Conservation (phyloP, 208 protist genomes). For the Acanthamoeba castellanii region DNA sequence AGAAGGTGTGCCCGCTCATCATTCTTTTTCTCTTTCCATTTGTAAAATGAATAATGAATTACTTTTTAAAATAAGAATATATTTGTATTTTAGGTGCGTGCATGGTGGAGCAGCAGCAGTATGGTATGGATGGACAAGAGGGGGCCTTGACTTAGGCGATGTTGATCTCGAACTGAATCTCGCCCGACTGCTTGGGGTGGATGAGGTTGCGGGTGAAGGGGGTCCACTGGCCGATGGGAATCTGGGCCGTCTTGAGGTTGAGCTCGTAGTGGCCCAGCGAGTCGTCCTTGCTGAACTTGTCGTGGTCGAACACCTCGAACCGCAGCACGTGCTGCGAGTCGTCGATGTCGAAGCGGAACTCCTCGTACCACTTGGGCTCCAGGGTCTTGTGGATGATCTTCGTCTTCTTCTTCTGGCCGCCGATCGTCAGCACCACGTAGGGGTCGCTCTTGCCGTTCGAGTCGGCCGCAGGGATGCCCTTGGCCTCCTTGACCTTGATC, state of each 20-base stretch:
- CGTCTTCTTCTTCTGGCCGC: slow-evolving; percentile 67
- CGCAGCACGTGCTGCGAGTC: slow-evolving; percentile 17
- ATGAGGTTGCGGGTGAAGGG: slow-evolving; percentile 42
- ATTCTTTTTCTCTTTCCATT: too few species aligned
- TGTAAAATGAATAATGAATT: too few species aligned
- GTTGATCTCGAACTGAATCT: slow-evolving; percentile 32
- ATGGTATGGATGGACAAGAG: too few species aligned
- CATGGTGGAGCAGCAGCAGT: too few species aligned
- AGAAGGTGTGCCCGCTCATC: too few species aligned
- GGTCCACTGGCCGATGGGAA: slow-evolving; percentile 54
- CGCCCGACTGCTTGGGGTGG: not conserved
- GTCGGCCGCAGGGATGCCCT: slow-evolving; percentile 67
- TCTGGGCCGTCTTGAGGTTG: slow-evolving; percentile 39
- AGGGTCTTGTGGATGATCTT: slow-evolving; percentile 50
- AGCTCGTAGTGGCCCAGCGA: slow-evolving; percentile 64
- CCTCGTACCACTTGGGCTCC: slow-evolving; percentile 52
- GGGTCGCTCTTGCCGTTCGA: slow-evolving; percentile 55
- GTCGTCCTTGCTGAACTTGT: slow-evolving; percentile 74
- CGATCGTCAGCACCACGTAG: not conserved
- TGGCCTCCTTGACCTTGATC: slow-evolving; percentile 61
- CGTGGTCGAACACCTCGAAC: slow-evolving; percentile 72
- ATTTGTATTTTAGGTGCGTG: too few species aligned
- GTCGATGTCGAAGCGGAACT: slow-evolving; percentile 59
- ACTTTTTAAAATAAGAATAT: too few species aligned
- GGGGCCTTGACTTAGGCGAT: too few species aligned